A percentile compares a stretch with the other conserved stretches of the same genome.
Evolutionary conservation across 2,329 filamentous ascomycete genomes (phyloP).

Genomic region (Calonectria pseudoturangicola): DNA sequence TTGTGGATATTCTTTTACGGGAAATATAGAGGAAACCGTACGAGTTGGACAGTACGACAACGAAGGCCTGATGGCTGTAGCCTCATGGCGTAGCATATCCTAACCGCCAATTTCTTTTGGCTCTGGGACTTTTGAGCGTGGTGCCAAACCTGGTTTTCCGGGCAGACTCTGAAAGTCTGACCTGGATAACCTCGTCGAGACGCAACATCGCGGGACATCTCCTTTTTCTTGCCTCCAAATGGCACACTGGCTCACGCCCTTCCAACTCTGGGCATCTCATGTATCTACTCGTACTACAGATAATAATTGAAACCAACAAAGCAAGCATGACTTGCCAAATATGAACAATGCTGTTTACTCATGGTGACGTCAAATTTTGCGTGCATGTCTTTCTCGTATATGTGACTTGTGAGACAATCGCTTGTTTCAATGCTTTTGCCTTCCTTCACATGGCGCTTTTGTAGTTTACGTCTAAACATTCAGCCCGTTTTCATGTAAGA

Average conservation of each 20-base stretch:
- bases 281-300: constrained; percentile 46
- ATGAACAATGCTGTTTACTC: background rate
- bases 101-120: background rate
- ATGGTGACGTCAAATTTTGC: background rate
- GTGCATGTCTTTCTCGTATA: background rate
- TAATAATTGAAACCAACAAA: constrained; percentile 47
- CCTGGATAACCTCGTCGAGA: constrained; percentile 24
- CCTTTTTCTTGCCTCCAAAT: constrained; percentile 27
- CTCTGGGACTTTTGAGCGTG: constrained; percentile 24
- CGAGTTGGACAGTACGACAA: constrained; percentile 32
- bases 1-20: constrained; percentile 26
- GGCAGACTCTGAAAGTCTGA: constrained; percentile 36
- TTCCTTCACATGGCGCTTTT: background rate
- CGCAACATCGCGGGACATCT: constrained; percentile 38
- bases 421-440: background rate
- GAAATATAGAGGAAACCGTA: constrained; percentile 31
- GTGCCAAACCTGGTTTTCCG: constrained; percentile 25
- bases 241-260: constrained; percentile 16
- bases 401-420: background rate
- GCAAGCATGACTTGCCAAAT: constrained; percentile 38
- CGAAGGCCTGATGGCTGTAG: constrained; percentile 29
- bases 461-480: background rate
- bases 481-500: background rate
- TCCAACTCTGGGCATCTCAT: constrained; percentile 29
- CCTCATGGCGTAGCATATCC: constrained; percentile 30